Conservation (phyloP, 2,329 filamentous ascomycete species). For the Aspergillus neotritici region DNA sequence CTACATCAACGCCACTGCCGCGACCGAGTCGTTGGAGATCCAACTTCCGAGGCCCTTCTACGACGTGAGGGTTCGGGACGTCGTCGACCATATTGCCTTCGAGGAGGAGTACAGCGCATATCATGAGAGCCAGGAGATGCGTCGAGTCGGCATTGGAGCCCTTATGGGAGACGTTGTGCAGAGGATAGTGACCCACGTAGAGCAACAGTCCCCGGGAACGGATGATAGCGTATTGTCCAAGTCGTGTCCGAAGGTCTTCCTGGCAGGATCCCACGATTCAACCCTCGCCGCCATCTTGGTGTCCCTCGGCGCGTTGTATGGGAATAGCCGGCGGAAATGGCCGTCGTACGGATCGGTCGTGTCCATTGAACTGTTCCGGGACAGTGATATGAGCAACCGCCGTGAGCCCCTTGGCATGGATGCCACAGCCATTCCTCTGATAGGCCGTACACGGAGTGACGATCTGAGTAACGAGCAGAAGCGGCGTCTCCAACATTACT, state of each 20-base stretch:
- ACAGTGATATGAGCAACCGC: background rate
- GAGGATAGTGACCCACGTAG: no score
- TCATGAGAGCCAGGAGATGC: no score
- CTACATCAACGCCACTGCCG: no score
- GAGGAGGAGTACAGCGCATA: no score
- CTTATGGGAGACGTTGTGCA: background rate
- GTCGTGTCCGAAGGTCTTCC: no score
- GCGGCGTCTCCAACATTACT: background rate
- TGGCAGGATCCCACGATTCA: background rate
- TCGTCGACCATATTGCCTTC: no score
- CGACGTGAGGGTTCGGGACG: no score
- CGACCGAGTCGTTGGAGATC: no score
- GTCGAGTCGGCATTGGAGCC: background rate
- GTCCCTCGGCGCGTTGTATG: background rate
- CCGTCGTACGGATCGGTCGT: background rate
- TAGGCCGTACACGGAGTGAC: background rate
- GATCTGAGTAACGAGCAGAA: background rate
- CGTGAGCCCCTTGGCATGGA: no score
- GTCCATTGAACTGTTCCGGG: slow-evolving; percentile 1
- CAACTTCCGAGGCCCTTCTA: no score
- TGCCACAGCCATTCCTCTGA: background rate
- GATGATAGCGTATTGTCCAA: no score
- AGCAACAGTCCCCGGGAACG: no score
- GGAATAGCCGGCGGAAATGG: background rate
- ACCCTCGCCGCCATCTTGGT: background rate